These are phyloP conservation scores for Pythium pyrilobum DNA, from an alignment of 352 stramenopile species.

Conservation along the genomic window DNA sequence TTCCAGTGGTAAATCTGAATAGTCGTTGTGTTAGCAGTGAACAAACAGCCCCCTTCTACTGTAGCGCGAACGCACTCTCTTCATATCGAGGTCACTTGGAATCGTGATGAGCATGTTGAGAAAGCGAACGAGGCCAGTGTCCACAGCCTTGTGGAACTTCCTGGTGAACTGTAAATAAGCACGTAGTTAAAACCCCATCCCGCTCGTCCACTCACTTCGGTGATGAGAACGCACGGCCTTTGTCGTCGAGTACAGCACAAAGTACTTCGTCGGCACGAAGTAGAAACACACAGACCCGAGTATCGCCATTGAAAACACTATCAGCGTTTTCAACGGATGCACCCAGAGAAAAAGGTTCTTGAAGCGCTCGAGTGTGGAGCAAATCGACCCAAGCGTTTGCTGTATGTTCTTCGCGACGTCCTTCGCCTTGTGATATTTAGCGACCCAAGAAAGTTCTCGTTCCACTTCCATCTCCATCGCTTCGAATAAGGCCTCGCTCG, in stretches of 20 bases:
- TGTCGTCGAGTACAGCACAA: constrained; percentile 22
- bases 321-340: constrained; percentile 30
- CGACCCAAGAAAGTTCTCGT: constrained; percentile 29
- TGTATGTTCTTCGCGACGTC: constrained; percentile 37
- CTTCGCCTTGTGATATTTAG: constrained; percentile 39
- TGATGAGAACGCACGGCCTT: constrained; percentile 18
- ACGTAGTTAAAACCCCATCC: too few species aligned
- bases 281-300: constrained; percentile 15
- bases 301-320: constrained; percentile 13
- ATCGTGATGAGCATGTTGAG: constrained; percentile 30
- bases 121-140: constrained; percentile 24
- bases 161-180: constrained; percentile 24
- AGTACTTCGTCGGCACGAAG: constrained; percentile 22
- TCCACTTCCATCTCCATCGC: constrained; percentile 31
- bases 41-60: neutral
- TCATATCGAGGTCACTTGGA: constrained; percentile 30
- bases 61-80: constrained; percentile 4
- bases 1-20: constrained; percentile 25
- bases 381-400: constrained; percentile 25
- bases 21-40: neutral
- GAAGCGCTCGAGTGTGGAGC: constrained; percentile 22
- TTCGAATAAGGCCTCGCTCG: constrained; percentile 31
- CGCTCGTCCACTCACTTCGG: neutral
- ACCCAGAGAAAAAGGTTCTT: constrained; percentile 40
- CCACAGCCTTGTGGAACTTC: constrained; percentile 26